A percentile compares a stretch with the other conserved stretches of the same genome.
Conservation (phyloP, 2,329 filamentous ascomycete species). For the Cucurbitaria berberidis region DNA sequence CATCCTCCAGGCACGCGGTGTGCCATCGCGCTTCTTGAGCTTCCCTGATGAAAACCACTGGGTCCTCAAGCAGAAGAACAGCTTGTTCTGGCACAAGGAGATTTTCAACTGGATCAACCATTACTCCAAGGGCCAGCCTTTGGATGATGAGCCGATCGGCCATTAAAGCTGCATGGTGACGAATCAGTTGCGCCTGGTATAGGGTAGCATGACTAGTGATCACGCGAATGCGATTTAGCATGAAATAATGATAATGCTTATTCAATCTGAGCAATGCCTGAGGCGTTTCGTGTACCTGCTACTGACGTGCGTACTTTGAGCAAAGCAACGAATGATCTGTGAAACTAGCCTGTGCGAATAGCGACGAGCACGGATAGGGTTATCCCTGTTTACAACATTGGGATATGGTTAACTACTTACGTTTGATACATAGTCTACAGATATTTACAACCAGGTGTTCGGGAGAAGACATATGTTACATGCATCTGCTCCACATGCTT, state of each 20-base stretch:
- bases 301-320: not conserved
- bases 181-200: too few relatives aligned
- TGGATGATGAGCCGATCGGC: slow-evolving; percentile 39
- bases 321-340: too few relatives aligned
- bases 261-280: not conserved
- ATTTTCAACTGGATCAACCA: slow-evolving; percentile 51
- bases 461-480: too few relatives aligned
- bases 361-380: too few relatives aligned
- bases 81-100: slow-evolving; percentile 81
- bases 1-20: slow-evolving; percentile 74
- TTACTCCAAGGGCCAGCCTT: slow-evolving; percentile 38
- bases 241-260: slow-evolving; percentile 16
- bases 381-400: too few relatives aligned
- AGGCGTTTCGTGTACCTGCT: not conserved
- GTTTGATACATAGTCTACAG: too few relatives aligned
- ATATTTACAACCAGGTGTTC: slow-evolving; percentile 17
- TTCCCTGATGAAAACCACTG: slow-evolving; percentile 83
- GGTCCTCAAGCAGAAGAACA: slow-evolving; percentile 91
- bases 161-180: too few relatives aligned
- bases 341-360: too few relatives aligned
- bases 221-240: not conserved
- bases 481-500: not conserved
- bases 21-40: slow-evolving; percentile 78
- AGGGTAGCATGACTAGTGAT: not conserved
- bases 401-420: too few relatives aligned